These are phyloP conservation scores for Pyrus bretschneideri DNA, from an alignment of 306 rosid genomes.

Conservation along the genomic window DNA sequence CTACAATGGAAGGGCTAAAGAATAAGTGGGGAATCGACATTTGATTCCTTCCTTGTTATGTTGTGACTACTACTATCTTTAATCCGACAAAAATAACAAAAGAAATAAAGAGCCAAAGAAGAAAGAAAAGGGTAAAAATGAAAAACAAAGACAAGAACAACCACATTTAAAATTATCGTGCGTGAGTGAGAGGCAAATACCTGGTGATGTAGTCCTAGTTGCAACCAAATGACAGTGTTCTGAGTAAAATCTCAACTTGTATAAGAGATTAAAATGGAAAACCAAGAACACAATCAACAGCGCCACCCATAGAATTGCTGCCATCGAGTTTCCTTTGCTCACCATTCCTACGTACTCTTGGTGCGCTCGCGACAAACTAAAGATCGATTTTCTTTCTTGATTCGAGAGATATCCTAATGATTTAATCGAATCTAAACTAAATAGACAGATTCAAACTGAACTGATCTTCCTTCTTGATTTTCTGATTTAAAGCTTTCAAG, in stretches of 20 bases:
- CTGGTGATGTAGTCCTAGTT: neutral
- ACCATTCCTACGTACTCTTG: neutral
- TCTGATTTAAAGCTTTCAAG: no score
- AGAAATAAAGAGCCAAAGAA: no score
- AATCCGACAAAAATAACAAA: neutral
- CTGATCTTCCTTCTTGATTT: no score
- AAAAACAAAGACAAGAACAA: neutral
- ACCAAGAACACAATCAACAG: slow-evolving; percentile 1
- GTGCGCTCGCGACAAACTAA: neutral
- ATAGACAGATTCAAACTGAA: no score
- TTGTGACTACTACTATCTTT: neutral
- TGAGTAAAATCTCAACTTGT: neutral
- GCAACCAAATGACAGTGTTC: neutral
- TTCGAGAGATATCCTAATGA: neutral
- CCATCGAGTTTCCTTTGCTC: slow-evolving; percentile 12
- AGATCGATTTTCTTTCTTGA: neutral
- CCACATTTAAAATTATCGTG: neutral
- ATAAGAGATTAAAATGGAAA: slow-evolving; percentile 1
- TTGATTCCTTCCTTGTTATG: no score
- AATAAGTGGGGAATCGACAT: no score
- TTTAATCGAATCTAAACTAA: no score
- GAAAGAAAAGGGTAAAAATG: neutral
- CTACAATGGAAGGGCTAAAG: no score
- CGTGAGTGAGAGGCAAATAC: neutral
- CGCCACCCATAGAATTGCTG: neutral